Evolutionary conservation across 768 basidiomycete genomes (phyloP), one percentile per base, ranked within the genome.

Genomic region (Leccinum rimulosum): DNA sequence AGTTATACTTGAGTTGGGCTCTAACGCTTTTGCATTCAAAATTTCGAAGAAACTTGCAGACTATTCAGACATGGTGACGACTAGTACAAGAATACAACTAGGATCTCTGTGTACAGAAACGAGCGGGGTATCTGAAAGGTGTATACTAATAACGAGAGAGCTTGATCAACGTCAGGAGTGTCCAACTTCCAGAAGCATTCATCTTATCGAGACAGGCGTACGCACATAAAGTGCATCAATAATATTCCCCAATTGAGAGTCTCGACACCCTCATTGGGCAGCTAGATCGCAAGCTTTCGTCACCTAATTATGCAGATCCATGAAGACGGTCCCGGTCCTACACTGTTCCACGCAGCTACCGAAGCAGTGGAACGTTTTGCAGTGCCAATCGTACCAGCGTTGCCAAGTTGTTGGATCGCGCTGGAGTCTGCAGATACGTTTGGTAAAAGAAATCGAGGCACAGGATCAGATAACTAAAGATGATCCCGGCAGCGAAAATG

Each of bases 361-460:
- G 25, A 25, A 25, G 25, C 25, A 25, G 25, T 25, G 25, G 25
- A 38, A 38, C 17, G 36, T 38, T 17, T 38, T 11, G 36, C 36
- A 17, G 15, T 17, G 15, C 36, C 36, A 38, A 17, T 6, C 15
- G 36, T 17, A 25, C 25, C 15, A 38, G 14, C 14, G 55, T 49
- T 12, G 12, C 35, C 7, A 28, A 43, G 22, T 15, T 33, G 10
- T 55, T 40, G 9, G 65, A 38, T 4, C 56, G 43, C 1, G 52
- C n/a, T n/a, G 58, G 25, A 25, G 25, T 61, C 30, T 57, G 50
- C 1, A 50, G 10, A 50, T 67, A 68, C 1, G 66, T 67, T 51
- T 61, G 15, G 6, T 55, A 38, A 55, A 67, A 68, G 48, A 68
- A 67, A n/a, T 68, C 52, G 52, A 68, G 19, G 59, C 65, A 63